A percentile compares a stretch with the other conserved stretches of the same genome.
These are phyloP conservation scores for Komagataella phaffii DNA, from an alignment of 805 yeast genomes.

Conservation along the genomic window DNA sequence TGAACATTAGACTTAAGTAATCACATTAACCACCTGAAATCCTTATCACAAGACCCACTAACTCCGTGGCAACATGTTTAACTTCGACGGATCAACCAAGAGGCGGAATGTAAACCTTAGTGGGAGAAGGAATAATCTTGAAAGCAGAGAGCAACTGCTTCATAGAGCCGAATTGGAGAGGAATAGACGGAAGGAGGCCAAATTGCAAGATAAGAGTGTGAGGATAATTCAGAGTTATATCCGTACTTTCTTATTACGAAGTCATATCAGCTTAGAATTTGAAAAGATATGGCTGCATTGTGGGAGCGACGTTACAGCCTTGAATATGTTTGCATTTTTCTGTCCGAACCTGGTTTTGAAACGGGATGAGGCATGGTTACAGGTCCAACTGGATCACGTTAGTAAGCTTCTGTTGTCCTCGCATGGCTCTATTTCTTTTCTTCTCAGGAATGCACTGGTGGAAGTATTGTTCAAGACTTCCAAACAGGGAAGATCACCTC, in stretches of 20 bases:
- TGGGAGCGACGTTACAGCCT: not conserved
- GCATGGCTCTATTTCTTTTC: not conserved
- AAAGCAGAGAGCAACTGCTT: conserved; percentile 31
- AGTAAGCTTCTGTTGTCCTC: not conserved
- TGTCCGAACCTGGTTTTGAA: not conserved
- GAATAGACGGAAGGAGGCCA: conserved; percentile 42
- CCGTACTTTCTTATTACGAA: conserved; percentile 23
- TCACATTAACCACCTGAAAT: not conserved
- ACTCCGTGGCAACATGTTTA: conserved; percentile 3
- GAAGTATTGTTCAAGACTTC: not conserved
- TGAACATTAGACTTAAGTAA: not conserved
- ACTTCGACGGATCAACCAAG: conserved; percentile 19
- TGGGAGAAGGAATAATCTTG: conserved; percentile 11
- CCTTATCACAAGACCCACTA: not conserved
- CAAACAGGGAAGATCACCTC: not conserved
- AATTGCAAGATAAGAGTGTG: conserved; percentile 37
- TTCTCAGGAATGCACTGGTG: not conserved
- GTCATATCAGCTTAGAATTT: conserved; percentile 10
- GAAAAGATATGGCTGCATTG: conserved; percentile 12
- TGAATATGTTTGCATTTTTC: not conserved
- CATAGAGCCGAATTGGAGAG: conserved; percentile 57
- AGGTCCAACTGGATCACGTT: not conserved
- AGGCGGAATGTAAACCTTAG: conserved; percentile 37
- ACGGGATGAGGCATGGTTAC: not conserved
- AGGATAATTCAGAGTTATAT: conserved; percentile 33